Percentiles rank a stretch among this genome's conserved stretches.
These are phyloP conservation scores for Amanita jacksonii DNA, from an alignment of 768 basidiomycete species.

Conservation along the genomic window DNA sequence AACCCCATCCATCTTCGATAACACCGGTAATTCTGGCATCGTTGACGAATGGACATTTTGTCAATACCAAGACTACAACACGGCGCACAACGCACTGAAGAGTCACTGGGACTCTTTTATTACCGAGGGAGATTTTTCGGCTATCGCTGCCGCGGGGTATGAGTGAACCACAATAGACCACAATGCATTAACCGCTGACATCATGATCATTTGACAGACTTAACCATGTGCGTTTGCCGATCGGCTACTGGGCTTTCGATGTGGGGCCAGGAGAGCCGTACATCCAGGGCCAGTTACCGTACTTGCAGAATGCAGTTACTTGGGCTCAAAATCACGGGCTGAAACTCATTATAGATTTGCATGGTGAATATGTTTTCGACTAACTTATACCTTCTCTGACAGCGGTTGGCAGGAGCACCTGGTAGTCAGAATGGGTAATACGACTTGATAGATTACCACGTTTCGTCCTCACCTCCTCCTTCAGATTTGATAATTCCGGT, in stretches of 20 bases:
- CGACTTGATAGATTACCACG: constrained; percentile 2
- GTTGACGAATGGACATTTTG: constrained; percentile 78
- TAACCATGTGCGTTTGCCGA: constrained; percentile 77
- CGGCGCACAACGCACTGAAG: constrained; percentile 41
- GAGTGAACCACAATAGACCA: constrained; percentile 13
- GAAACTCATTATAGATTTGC: constrained; percentile 77
- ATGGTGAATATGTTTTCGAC: constrained; percentile 26
- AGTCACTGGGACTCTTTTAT: constrained; percentile 82
- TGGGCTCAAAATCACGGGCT: constrained; percentile 68
- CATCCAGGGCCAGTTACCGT: constrained; percentile 67
- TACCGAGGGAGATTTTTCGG: constrained; percentile 68
- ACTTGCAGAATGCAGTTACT: constrained; percentile 51
- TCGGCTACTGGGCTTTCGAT: constrained; percentile 90
- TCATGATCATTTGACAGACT: constrained; percentile 32
- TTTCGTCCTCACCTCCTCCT: constrained; percentile 4
- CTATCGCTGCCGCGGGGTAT: constrained; percentile 72
- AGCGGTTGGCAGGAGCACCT: constrained; percentile 41
- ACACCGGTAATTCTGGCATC: constrained; percentile 47
- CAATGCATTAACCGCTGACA: background rate
- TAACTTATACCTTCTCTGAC: constrained; percentile 8
- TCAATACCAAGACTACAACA: constrained; percentile 41
- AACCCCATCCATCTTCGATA: constrained; percentile 65
- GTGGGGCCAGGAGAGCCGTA: constrained; percentile 70
- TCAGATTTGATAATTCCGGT: constrained; percentile 78
- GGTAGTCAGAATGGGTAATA: constrained; percentile 77